Evolutionary conservation across 768 basidiomycete species (phyloP).

Genomic region (Neoboletus magnificus): DNA sequence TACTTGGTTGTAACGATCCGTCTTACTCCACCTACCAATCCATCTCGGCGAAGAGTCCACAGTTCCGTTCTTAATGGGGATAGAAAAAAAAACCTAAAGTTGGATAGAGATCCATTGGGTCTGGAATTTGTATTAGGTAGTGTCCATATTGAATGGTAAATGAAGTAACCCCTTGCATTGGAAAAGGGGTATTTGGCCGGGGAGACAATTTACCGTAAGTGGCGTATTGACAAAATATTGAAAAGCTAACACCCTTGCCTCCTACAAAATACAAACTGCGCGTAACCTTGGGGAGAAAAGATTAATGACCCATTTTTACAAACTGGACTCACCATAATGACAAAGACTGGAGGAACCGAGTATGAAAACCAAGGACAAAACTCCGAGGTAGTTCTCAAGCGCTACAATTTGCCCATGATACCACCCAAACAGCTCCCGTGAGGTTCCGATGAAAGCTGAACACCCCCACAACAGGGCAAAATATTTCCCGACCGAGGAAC

Average conservation of each 20-base stretch:
- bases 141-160: not conserved
- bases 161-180: not conserved
- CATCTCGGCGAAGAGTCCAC: not conserved
- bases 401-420: not conserved
- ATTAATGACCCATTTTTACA: not conserved
- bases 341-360: not conserved
- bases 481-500: not conserved
- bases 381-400: not conserved
- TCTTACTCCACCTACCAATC: not conserved
- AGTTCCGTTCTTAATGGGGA: not conserved
- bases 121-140: not conserved
- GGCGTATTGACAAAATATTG: not conserved
- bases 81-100: not conserved
- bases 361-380: too few species aligned
- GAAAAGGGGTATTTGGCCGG: not conserved
- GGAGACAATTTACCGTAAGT: not conserved
- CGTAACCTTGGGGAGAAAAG: not conserved
- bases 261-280: not conserved
- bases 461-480: conserved; percentile 1
- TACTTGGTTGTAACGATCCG: not conserved
- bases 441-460: not conserved
- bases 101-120: not conserved
- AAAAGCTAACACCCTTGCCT: not conserved
- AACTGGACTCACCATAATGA: not conserved
- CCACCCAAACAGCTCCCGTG: not conserved